These are phyloP conservation scores for Blastobotrys serpentis DNA, from an alignment of 1,139 yeast genomes.

Conservation along the genomic window DNA sequence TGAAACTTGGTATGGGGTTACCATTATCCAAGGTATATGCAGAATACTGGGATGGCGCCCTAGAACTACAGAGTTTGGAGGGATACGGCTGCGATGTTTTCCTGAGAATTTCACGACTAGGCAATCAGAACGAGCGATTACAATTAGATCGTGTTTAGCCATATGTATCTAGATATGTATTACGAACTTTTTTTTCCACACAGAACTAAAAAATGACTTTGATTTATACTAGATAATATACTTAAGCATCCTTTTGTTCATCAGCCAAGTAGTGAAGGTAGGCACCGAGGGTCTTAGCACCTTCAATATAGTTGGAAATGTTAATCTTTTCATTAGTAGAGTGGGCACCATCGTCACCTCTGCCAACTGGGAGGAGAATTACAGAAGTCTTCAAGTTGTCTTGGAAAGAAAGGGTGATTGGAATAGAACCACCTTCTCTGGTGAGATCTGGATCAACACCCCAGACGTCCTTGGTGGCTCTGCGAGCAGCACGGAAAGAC, in stretches of 20 bases:
- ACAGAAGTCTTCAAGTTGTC: slow-evolving; percentile 81
- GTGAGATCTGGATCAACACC: slow-evolving; percentile 93
- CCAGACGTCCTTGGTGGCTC: slow-evolving; percentile 94
- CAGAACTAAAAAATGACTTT: no score
- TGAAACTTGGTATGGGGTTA: slow-evolving; percentile 79
- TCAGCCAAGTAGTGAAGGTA: slow-evolving; percentile 82
- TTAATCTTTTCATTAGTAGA: slow-evolving; percentile 94
- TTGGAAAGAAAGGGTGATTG: slow-evolving; percentile 91
- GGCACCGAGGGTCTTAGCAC: slow-evolving; percentile 91
- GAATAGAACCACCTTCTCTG: slow-evolving; percentile 98
- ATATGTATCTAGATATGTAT: no score
- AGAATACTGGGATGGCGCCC: slow-evolving; percentile 93
- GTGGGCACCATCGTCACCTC: slow-evolving; percentile 99
- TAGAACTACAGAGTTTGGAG: slow-evolving; percentile 76
- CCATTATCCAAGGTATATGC: slow-evolving; percentile 92
- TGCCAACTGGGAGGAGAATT: slow-evolving; percentile 90
- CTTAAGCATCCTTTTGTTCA: slow-evolving; percentile 37
- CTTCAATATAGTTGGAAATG: slow-evolving; percentile 84
- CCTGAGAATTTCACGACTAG: slow-evolving; percentile 72
- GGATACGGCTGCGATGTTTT: slow-evolving; percentile 93
- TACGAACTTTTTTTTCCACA: no score
- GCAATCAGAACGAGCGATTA: slow-evolving; percentile 59
- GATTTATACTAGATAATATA: no score
- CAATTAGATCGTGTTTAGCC: slow-evolving; percentile 67
- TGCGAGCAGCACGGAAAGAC: slow-evolving; percentile 88